Conservation (phyloP, 768 basidiomycete species). For the Suillus occidentalis region DNA sequence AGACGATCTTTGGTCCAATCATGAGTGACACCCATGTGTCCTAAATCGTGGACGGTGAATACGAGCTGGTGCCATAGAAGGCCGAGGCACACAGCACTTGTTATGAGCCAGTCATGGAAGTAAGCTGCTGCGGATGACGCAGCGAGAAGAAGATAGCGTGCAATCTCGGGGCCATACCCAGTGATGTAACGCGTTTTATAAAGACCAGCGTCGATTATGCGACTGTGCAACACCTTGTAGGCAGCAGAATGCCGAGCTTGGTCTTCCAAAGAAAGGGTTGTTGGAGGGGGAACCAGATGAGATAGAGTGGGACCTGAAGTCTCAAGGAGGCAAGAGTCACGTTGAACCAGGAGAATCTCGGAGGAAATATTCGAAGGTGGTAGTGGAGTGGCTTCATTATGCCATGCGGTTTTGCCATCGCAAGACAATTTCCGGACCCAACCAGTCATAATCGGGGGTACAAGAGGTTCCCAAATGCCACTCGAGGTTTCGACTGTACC, state of each 20-base stretch:
- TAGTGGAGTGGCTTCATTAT: slow-evolving; percentile 56
- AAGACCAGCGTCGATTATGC: slow-evolving; percentile 75
- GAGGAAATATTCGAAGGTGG: slow-evolving; percentile 39
- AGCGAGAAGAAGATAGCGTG: slow-evolving; percentile 74
- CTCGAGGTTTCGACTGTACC: slow-evolving; percentile 62
- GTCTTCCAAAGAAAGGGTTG: slow-evolving; percentile 51
- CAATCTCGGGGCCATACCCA: slow-evolving; percentile 87
- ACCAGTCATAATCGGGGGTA: slow-evolving; percentile 85
- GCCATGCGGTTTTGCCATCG: slow-evolving; percentile 52
- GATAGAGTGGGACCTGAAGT: slow-evolving; percentile 41
- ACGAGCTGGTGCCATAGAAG: slow-evolving; percentile 94
- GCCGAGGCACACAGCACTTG: slow-evolving; percentile 81
- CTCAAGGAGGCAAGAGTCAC: slow-evolving; percentile 21
- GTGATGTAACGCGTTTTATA: slow-evolving; percentile 81
- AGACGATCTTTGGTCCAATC: slow-evolving; percentile 80
- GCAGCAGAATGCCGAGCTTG: slow-evolving; percentile 73
- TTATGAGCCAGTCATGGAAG: slow-evolving; percentile 58
- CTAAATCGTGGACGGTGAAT: slow-evolving; percentile 91
- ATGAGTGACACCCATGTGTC: slow-evolving; percentile 92
- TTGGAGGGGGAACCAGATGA: slow-evolving; percentile 53
- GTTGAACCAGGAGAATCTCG: slow-evolving; percentile 63
- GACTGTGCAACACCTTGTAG: slow-evolving; percentile 76
- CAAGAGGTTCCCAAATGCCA: slow-evolving; percentile 66
- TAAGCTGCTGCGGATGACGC: slow-evolving; percentile 62
- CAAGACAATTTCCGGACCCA: slow-evolving; percentile 64